A percentile compares a stretch with the other conserved stretches of the same genome.
phyloP scores from a whole-genome alignment of 768 basidiomycete species.

The Ramaria rubella region DNA sequence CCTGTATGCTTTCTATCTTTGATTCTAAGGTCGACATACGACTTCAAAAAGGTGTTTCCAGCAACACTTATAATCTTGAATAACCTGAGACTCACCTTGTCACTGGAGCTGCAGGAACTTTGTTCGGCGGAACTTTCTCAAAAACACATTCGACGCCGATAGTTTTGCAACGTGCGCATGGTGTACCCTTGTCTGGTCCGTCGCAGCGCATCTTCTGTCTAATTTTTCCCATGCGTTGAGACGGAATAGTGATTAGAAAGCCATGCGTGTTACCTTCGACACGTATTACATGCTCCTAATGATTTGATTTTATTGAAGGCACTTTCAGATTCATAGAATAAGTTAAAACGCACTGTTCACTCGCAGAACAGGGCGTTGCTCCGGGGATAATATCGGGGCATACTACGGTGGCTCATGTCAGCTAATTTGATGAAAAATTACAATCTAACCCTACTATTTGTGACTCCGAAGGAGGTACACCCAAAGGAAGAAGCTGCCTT shows the following conservation, averaged over 20 bases:
- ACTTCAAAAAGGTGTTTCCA: background rate
- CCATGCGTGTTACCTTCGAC: constrained; percentile 7
- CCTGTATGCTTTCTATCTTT: background rate
- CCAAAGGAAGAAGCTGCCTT: constrained; percentile 1
- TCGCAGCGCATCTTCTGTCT: constrained; percentile 11
- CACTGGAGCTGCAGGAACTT: background rate
- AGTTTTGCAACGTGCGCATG: constrained; percentile 8
- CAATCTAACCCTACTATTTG: background rate
- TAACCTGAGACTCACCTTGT: background rate
- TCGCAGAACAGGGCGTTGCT: constrained; percentile 3
- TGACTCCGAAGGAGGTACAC: background rate
- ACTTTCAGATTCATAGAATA: background rate
- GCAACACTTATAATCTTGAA: background rate
- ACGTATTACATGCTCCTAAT: constrained; percentile 6
- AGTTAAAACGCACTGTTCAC: background rate
- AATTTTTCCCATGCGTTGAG: too few species aligned
- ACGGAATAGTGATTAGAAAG: too few species aligned
- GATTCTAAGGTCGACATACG: constrained; percentile 2
- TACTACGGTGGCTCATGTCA: background rate
- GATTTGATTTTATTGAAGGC: background rate
- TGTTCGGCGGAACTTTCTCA: constrained; percentile 6
- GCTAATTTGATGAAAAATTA: background rate
- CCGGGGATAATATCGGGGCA: background rate
- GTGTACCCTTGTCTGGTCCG: background rate
- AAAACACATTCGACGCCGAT: constrained; percentile 6